Evolutionary conservation across 2,329 filamentous ascomycete species (phyloP).

Genomic region (Lizonia empirigonia): DNA sequence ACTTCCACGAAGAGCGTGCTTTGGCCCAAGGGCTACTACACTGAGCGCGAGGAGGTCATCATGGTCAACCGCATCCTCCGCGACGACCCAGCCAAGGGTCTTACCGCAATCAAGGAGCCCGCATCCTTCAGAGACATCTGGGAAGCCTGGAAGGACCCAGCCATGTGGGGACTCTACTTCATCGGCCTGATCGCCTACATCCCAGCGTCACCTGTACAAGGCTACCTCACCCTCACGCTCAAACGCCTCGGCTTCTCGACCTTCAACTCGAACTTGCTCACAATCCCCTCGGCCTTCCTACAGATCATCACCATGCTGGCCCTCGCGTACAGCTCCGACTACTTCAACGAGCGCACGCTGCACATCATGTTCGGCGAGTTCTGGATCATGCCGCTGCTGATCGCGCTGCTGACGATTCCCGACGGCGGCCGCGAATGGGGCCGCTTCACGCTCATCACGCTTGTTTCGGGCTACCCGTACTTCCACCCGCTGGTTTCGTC

Average conservation of each 20-base stretch:
- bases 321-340: conserved; percentile 53
- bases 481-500: conserved; percentile 65
- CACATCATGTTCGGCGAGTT: conserved; percentile 52
- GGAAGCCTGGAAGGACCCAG: conserved; percentile 58
- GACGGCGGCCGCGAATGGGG: conserved; percentile 46
- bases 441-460: conserved; percentile 46
- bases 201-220: conserved; percentile 45
- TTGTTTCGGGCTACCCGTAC: conserved; percentile 50
- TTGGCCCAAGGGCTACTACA: conserved; percentile 66
- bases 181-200: conserved; percentile 51
- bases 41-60: conserved; percentile 68
- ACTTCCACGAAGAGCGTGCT: conserved; percentile 49
- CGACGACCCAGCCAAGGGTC: conserved; percentile 61
- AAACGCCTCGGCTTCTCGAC: conserved; percentile 49
- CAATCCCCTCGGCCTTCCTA: conserved; percentile 52
- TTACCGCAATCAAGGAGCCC: conserved; percentile 62
- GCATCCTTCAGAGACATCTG: conserved; percentile 56
- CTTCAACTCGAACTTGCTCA: conserved; percentile 52
- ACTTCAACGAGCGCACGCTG: conserved; percentile 59
- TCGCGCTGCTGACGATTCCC: conserved; percentile 46
- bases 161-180: conserved; percentile 62
- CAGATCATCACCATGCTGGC: conserved; percentile 58
- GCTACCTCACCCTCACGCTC: conserved; percentile 50
- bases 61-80: conserved; percentile 67
- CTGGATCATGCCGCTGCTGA: conserved; percentile 50